These are phyloP conservation scores for Drechslerella stenobrocha DNA, from an alignment of 2,329 filamentous ascomycete genomes.

Conservation along the genomic window DNA sequence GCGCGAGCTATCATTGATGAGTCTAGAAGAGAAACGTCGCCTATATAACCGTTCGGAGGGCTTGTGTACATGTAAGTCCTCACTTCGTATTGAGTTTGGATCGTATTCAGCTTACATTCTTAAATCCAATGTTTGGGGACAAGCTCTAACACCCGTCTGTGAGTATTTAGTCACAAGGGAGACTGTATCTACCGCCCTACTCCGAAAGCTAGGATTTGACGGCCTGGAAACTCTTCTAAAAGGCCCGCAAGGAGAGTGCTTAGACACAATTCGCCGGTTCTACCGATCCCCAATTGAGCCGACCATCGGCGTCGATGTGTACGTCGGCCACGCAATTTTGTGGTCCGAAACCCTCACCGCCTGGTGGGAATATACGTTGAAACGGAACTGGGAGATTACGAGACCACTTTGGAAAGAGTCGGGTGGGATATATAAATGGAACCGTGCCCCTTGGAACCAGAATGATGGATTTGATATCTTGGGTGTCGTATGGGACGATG, in stretches of 20 bases:
- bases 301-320: background rate
- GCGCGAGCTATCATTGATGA: background rate
- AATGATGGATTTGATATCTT: conserved; percentile 14
- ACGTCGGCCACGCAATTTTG: background rate
- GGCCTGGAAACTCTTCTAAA: conserved; percentile 9
- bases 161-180: conserved; percentile 13
- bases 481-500: conserved; percentile 25
- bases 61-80: conserved; percentile 27
- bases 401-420: conserved; percentile 8
- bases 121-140: too few relatives aligned
- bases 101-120: too few relatives aligned
- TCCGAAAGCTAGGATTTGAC: conserved; percentile 20
- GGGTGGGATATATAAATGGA: conserved; percentile 8
- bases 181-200: conserved; percentile 10
- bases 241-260: background rate
- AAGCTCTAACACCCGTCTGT: too few relatives aligned
- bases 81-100: background rate
- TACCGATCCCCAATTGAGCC: background rate
- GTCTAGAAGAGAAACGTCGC: background rate
- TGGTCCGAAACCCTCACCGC: background rate
- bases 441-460: conserved; percentile 30
- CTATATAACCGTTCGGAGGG: background rate
- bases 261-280: background rate
- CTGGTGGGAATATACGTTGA: conserved; percentile 3
- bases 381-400: background rate